Evolutionary conservation across 352 stramenopile genomes (phyloP), one percentile per base, ranked within the genome.

Genomic region (Pythium rishiriense): DNA sequence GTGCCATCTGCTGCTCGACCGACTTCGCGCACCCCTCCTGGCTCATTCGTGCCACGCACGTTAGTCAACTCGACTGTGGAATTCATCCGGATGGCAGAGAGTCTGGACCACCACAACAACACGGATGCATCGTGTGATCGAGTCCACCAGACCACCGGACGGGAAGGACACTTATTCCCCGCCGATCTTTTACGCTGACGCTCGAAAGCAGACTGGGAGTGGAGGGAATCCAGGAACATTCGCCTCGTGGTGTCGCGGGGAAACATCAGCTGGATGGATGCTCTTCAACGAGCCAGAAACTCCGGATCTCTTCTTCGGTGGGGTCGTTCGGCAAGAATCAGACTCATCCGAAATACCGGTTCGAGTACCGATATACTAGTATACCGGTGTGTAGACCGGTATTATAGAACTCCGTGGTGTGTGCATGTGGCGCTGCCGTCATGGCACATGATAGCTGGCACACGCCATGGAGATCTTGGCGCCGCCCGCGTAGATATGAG

Each of bases 81-180:
- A 39, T 43, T 43, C 37, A 43, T 48, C 42, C 42, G 21, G 42
- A 48, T 43, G 2, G n/a, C 8, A 6, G 14, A 15, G 35, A 33
- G 6, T 45, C 33, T 58, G 50, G 50, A 58, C 50, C 50, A 46
- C 50, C 50, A 45, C 29, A 58, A 46, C 29, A 58, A 33, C 3
- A 19, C n/a, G 33, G 14, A 21, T 42, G 17, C 29, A 21, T 43
- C 49, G 49, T 28, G 28, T n/a, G 14, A 42, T 42, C 25, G 26
- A 43, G 37, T 12, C n/a, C 7, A 25, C 33, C 29, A 31, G 33
- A 58, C 50, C 33, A 58, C 50, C 50, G 29, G 50, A 58, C 50
- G 9, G 50, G 25, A 28, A 28, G 42, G 42, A 49, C 42, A 28
- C 42, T 49, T 28, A n/a, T n/a, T n/a, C n/a, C n/a, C n/a, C n/a